phyloP scores from a whole-genome alignment of 331 rosid species.

The Acacia concinna region DNA sequence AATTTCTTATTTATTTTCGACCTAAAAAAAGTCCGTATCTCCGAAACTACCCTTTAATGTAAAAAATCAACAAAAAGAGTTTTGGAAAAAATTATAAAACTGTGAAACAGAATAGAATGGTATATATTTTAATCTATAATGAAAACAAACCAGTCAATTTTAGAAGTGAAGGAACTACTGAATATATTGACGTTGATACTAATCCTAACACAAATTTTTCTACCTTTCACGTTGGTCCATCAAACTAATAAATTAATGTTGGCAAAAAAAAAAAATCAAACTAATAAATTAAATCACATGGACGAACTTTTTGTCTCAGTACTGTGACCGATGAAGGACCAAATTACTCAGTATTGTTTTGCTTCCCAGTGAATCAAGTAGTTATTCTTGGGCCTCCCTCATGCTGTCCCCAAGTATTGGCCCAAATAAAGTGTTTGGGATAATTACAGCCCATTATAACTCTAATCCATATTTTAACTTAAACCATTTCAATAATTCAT shows the following conservation, averaged over 20 bases:
- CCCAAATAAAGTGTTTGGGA: background rate
- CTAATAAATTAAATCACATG: background rate
- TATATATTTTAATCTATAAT: too few species aligned
- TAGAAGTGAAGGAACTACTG: too few species aligned
- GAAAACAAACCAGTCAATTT: too few species aligned
- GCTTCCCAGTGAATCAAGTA: background rate
- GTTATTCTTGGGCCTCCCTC: background rate
- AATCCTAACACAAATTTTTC: background rate
- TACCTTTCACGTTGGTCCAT: background rate
- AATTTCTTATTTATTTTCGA: too few species aligned
- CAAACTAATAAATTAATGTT: background rate
- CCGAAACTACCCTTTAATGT: too few species aligned
- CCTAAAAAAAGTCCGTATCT: too few species aligned
- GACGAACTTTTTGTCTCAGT: background rate
- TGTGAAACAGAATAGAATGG: too few species aligned
- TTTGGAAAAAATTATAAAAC: too few species aligned
- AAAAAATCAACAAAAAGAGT: too few species aligned
- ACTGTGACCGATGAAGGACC: background rate
- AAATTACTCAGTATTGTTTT: background rate
- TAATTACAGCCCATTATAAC: background rate
- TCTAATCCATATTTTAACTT: background rate
- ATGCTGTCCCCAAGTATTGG: background rate
- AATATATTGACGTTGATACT: background rate
- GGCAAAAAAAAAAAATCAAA: too few species aligned
- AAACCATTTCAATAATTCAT: background rate